Evolutionary conservation across 495 filamentous ascomycete species (phyloP).

Genomic region (Pseudevernia furfuracea): DNA sequence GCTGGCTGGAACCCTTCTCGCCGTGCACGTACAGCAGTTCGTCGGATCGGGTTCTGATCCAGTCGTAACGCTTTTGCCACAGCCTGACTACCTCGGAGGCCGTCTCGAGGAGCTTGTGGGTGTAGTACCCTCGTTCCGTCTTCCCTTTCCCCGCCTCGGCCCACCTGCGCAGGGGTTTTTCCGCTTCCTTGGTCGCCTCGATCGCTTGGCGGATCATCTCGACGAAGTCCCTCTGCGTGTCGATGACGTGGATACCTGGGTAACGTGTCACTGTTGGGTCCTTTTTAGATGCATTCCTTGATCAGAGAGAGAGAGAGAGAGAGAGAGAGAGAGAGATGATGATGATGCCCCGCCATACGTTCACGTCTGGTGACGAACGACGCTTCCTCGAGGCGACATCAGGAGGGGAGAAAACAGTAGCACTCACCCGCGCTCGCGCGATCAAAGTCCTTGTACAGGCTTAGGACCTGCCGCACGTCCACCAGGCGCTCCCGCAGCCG

Average conservation of each 20-base stretch:
- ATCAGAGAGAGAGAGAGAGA: too few relatives aligned
- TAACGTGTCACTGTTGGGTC: not conserved
- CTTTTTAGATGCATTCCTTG: not conserved
- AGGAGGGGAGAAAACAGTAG: not conserved
- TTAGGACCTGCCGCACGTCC: not conserved
- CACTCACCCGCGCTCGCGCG: not conserved
- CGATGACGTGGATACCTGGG: not conserved
- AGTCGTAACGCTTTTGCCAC: slow-evolving; percentile 1
- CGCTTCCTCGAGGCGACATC: not conserved
- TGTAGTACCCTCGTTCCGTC: not conserved
- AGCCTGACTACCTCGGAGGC: not conserved
- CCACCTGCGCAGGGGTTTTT: not conserved
- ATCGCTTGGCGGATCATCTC: slow-evolving; percentile 2
- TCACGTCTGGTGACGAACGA: not conserved
- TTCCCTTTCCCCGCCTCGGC: not conserved
- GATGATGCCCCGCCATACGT: not conserved
- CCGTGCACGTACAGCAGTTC: not conserved
- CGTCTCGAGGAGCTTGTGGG: slow-evolving; percentile 1
- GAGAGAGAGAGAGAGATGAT: too few relatives aligned
- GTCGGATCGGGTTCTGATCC: not conserved
- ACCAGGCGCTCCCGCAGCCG: not conserved
- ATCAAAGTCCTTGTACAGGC: not conserved
- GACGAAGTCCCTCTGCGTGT: not conserved
- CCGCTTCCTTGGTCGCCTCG: not conserved
- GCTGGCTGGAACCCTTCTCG: not conserved